Evolutionary conservation across 768 basidiomycete genomes (phyloP).

Genomic region (Auricularia cornea): DNA sequence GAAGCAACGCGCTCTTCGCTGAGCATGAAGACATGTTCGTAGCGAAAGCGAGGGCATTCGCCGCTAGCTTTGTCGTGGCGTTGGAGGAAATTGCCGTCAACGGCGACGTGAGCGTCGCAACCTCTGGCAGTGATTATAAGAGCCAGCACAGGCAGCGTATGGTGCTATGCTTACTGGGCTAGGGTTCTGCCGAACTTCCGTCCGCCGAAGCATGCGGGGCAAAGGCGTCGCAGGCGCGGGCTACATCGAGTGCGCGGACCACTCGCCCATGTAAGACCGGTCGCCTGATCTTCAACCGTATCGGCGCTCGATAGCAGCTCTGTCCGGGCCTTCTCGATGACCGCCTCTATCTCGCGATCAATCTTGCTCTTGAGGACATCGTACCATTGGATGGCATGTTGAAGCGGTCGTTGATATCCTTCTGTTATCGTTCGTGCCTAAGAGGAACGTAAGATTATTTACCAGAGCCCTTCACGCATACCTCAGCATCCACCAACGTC

Average conservation of each 20-base stretch:
- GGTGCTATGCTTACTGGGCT: no score
- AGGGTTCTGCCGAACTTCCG: no score
- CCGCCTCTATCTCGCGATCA: constrained; percentile 10
- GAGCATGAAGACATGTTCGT: constrained; percentile 25
- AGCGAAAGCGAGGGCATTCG: constrained; percentile 26
- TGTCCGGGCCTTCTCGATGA: no score
- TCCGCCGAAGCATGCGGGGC: no score
- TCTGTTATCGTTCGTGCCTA: constrained; percentile 20
- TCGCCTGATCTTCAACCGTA: no score
- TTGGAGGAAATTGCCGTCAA: constrained; percentile 35
- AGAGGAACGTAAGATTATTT: neutral
- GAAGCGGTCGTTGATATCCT: constrained; percentile 22
- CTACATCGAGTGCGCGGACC: no score
- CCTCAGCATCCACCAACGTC: constrained; percentile 9
- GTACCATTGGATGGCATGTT: constrained; percentile 22
- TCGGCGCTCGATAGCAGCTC: no score
- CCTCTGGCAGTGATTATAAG: constrained; percentile 17
- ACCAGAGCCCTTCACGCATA: no score
- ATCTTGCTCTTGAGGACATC: constrained; percentile 14
- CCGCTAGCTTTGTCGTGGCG: constrained; percentile 23
- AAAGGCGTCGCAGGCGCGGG: no score
- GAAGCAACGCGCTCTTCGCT: constrained; percentile 26
- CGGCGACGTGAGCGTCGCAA: constrained; percentile 28
- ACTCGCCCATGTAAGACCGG: no score
- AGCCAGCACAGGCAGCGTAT: neutral